These are phyloP conservation scores for Candida montana DNA, from an alignment of 805 yeast species.

Conservation along the genomic window DNA sequence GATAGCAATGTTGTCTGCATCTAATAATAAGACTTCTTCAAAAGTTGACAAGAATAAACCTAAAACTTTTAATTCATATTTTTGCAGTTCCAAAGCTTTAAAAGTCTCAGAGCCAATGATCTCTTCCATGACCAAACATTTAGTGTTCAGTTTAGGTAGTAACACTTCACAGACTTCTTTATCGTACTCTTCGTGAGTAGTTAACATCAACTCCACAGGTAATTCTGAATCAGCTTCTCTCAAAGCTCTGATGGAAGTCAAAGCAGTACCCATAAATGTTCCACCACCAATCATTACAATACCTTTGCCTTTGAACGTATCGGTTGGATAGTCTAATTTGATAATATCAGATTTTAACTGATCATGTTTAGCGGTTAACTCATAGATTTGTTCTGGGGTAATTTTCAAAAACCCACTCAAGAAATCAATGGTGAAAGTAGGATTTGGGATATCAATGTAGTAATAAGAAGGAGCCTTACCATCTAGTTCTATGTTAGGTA, in stretches of 20 bases:
- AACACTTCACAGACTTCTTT: constrained; percentile 37
- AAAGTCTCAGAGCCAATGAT: constrained; percentile 28
- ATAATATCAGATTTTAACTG: constrained; percentile 18
- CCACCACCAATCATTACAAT: constrained; percentile 42
- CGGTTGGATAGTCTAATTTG: constrained; percentile 19
- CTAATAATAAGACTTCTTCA: constrained; percentile 39
- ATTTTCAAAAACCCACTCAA: constrained; percentile 13
- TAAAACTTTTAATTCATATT: constrained; percentile 27
- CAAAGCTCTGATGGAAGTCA: constrained; percentile 33
- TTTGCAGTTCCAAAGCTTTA: constrained; percentile 17
- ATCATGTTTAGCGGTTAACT: constrained; percentile 17
- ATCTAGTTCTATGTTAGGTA: constrained; percentile 11
- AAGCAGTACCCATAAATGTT: constrained; percentile 35
- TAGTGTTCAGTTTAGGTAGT: constrained; percentile 37
- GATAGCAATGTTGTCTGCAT: constrained; percentile 43
- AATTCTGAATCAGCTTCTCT: constrained; percentile 38
- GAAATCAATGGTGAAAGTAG: constrained; percentile 25
- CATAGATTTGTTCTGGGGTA: constrained; percentile 16
- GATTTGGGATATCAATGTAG: constrained; percentile 24
- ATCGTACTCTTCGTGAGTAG: constrained; percentile 36
- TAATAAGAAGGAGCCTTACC: constrained; percentile 25
- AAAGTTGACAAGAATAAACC: constrained; percentile 43
- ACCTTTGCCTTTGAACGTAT: constrained; percentile 22
- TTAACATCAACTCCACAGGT: constrained; percentile 41
- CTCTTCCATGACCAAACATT: constrained; percentile 36